A percentile compares a stretch with the other conserved stretches of the same genome.
These are phyloP conservation scores for Ogataea chonburiensis DNA, from an alignment of 805 yeast species.

Conservation along the genomic window DNA sequence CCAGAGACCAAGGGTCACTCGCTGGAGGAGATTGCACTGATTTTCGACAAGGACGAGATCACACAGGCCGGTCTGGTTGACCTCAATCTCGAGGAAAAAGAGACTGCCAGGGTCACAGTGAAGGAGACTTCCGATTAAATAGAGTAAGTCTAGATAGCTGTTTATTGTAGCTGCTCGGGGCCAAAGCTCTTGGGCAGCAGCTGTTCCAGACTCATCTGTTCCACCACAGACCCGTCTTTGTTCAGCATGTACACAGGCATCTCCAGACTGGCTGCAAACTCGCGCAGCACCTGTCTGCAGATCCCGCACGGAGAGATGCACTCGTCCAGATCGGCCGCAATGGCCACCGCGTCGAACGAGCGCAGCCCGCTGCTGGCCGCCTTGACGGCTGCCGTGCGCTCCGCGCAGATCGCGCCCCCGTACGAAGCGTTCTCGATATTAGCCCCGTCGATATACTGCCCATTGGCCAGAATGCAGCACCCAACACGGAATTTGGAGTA, in stretches of 20 bases:
- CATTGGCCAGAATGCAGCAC: slow-evolving; percentile 57
- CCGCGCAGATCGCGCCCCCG: slow-evolving; percentile 77
- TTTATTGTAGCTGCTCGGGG: slow-evolving; percentile 60
- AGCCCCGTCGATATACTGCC: slow-evolving; percentile 63
- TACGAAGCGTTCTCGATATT: slow-evolving; percentile 93
- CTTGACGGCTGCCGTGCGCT: slow-evolving; percentile 59
- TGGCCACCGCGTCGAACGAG: slow-evolving; percentile 58
- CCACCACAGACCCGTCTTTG: slow-evolving; percentile 44
- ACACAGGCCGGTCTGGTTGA: slow-evolving; percentile 15
- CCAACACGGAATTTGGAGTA: slow-evolving; percentile 85
- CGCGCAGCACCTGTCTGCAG: slow-evolving; percentile 87
- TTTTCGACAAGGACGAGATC: slow-evolving; percentile 45
- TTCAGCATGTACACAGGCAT: slow-evolving; percentile 71
- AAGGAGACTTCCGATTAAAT: neutral
- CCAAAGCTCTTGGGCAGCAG: slow-evolving; percentile 85
- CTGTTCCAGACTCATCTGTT: slow-evolving; percentile 52
- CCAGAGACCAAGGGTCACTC: slow-evolving; percentile 67
- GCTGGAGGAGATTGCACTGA: slow-evolving; percentile 56
- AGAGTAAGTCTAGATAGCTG: too few relatives aligned
- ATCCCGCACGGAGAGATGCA: slow-evolving; percentile 90
- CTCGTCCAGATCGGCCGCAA: slow-evolving; percentile 57
- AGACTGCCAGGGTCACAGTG: slow-evolving; percentile 2
- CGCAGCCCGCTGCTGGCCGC: slow-evolving; percentile 47
- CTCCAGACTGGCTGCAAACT: slow-evolving; percentile 52
- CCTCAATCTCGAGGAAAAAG: slow-evolving; percentile 5